Conservation (phyloP, 1,284 basidiomycete genomes). For the Marasmius sp. region DNA sequence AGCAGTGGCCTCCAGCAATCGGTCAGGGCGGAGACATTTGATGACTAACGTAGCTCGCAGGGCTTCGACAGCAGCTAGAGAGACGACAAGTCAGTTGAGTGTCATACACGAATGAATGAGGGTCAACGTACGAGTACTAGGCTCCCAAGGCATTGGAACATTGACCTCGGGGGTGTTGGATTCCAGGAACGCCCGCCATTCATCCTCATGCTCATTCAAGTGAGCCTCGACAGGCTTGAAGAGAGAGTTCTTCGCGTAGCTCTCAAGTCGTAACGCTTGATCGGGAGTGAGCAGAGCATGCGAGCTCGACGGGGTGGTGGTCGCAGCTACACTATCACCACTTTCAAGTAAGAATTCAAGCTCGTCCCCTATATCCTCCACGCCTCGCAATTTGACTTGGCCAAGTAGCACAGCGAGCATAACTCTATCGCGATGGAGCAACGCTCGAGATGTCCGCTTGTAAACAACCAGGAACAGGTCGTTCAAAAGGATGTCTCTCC, state of each 20-base stretch:
- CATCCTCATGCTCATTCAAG: slow-evolving; percentile 60
- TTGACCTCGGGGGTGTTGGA: slow-evolving; percentile 69
- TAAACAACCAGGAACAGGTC: slow-evolving; percentile 93
- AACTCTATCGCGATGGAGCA: slow-evolving; percentile 90
- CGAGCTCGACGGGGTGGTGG: slow-evolving; percentile 35
- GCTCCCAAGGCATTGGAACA: slow-evolving; percentile 80
- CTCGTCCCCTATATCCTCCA: slow-evolving; percentile 81
- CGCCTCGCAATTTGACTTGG: slow-evolving; percentile 83
- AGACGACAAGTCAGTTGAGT: slow-evolving; percentile 16
- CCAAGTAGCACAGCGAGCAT: slow-evolving; percentile 90
- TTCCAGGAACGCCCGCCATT: slow-evolving; percentile 80
- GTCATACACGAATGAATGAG: not conserved
- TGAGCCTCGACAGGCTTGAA: slow-evolving; percentile 81
- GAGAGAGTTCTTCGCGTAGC: slow-evolving; percentile 65
- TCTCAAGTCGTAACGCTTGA: slow-evolving; percentile 67
- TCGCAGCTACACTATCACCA: slow-evolving; percentile 62
- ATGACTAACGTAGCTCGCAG: slow-evolving; percentile 78
- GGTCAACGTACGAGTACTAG: slow-evolving; percentile 60
- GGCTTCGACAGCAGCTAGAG: slow-evolving; percentile 66
- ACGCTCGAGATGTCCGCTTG: slow-evolving; percentile 86
- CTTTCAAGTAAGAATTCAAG: slow-evolving; percentile 90
- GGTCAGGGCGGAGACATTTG: slow-evolving; percentile 90
- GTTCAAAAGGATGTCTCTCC: slow-evolving; percentile 84
- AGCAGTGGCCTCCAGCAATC: slow-evolving; percentile 79
- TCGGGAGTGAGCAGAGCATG: slow-evolving; percentile 57